phyloP scores from a whole-genome alignment of 257 asterid genomes.

The Knoxia roxburghii region DNA sequence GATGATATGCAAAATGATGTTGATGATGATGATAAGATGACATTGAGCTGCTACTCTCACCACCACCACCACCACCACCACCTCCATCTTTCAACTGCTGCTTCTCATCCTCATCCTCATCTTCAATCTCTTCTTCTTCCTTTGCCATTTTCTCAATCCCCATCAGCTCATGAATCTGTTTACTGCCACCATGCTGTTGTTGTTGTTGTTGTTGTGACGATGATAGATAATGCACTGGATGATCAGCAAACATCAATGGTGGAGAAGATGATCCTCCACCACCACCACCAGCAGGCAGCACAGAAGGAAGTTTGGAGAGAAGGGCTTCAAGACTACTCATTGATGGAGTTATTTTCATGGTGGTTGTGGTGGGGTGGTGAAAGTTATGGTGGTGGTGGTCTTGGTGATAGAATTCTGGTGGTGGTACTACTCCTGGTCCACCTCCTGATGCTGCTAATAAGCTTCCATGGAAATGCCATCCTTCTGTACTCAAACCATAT shows the following conservation, averaged over 20 bases:
- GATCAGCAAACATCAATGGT: slow-evolving; percentile 12
- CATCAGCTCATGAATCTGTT: slow-evolving; percentile 37
- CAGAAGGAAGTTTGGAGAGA: slow-evolving; percentile 86
- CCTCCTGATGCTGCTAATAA: too few species aligned
- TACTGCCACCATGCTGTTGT: not conserved
- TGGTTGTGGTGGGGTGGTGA: slow-evolving; percentile 36
- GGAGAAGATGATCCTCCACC: slow-evolving; percentile 20
- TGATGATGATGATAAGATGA: slow-evolving; percentile 42
- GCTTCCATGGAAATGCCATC: slow-evolving; percentile 53
- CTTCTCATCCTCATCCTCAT: slow-evolving; percentile 26
- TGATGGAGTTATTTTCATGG: slow-evolving; percentile 71
- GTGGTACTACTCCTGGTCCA: too few species aligned
- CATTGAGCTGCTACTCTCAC: slow-evolving; percentile 39
- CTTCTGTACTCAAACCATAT: slow-evolving; percentile 29
- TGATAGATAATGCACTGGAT: slow-evolving; percentile 30
- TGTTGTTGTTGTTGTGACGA: not conserved
- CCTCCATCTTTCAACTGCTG: slow-evolving; percentile 34
- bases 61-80: slow-evolving; percentile 22
- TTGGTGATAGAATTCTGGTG: slow-evolving; percentile 35
- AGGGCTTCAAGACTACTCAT: slow-evolving; percentile 99
- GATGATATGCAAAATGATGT: slow-evolving; percentile 50
- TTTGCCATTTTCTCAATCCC: slow-evolving; percentile 43
- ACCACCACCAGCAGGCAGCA: slow-evolving; percentile 62
- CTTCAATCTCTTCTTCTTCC: slow-evolving; percentile 39
- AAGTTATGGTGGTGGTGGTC: slow-evolving; percentile 44